Conservation (phyloP, 169 alveolate species). For the Plasmodium inui region DNA sequence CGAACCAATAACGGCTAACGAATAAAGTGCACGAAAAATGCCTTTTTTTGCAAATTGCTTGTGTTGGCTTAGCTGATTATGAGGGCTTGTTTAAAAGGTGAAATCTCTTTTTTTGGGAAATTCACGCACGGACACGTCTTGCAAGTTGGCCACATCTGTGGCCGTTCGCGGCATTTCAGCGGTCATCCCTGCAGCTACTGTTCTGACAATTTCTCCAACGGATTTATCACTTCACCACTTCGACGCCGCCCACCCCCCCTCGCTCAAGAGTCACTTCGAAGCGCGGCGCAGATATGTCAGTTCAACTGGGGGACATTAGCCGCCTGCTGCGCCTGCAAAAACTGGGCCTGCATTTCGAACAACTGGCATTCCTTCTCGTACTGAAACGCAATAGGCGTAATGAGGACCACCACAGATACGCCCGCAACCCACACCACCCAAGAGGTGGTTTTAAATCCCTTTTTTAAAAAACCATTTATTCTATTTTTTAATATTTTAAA, state of each 20-base stretch:
- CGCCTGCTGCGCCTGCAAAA: slow-evolving; percentile 86
- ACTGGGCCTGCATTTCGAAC: slow-evolving; percentile 85
- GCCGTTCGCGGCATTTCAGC: background rate
- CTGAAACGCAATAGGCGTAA: slow-evolving; percentile 86
- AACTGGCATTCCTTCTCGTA: slow-evolving; percentile 87
- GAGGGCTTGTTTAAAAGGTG: background rate
- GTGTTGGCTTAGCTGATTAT: background rate
- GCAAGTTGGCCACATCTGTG: background rate
- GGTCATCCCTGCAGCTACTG: background rate
- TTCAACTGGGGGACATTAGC: slow-evolving; percentile 84
- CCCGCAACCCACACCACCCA: slow-evolving; percentile 87
- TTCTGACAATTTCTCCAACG: background rate
- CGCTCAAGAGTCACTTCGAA: background rate
- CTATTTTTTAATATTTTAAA: slow-evolving; percentile 22
- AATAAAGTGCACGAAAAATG: background rate
- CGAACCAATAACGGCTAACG: background rate
- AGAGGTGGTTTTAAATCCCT: slow-evolving; percentile 78
- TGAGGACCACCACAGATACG: slow-evolving; percentile 83
- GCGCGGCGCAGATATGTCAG: slow-evolving; percentile 3
- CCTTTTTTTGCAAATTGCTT: background rate
- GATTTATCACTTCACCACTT: background rate
- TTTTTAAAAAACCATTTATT: slow-evolving; percentile 37
- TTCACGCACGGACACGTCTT: background rate
- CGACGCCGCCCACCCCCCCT: background rate
- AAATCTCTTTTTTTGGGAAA: background rate